Evolutionary conservation across 352 stramenopile species (phyloP), one percentile per base, ranked within the genome.

Genomic region (Aphanomyces stellatus): DNA sequence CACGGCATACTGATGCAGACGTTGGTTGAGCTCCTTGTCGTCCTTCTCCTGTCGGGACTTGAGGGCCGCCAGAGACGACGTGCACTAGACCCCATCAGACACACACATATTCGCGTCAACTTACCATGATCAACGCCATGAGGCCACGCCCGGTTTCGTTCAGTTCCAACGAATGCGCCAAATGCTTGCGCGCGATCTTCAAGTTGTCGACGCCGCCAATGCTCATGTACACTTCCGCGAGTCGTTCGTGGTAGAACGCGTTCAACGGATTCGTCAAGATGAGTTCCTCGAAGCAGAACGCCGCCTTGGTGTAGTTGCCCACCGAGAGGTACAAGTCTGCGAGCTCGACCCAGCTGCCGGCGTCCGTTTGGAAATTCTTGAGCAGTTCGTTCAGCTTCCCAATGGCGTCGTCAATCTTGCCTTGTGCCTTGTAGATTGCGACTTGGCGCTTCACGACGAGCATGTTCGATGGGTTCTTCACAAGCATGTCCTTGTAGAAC

Each of bases 251-350:
- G 42, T 72, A 78, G 60, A 88, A 83, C 57, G 78, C 69, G 66
- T 87, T 79, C 72, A 87, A 79, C 7, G 82, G 82, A 53, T 88
- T 88, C 25, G 88, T 65, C 61, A 90, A 69, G 56, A 88, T 74
- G 40, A 90, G 68, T 68, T 90, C 82, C 42, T 90, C 82, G 64
- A 86, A 90, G 71, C 82, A 90, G 60, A 88, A 90, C 8, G 78
- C 74, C 7, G 72, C 80, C 70, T 88, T 85, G 42, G 71, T 71
- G 62, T 84, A 88, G 46, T 77, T 70, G 30, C 76, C 79, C 24
- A 80, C 70, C 17, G 72, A 72, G 42, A 87, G 55, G 60, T 90
- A 85, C 55, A 74, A 76, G 64, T 88, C 82, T 0, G 71, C 79
- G 42, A 90, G 65, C 34, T 88, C 82, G 15, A 75, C 71, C 82